Conservation (phyloP, 2,329 filamentous ascomycete species). For the Colletotrichum trifolii region DNA sequence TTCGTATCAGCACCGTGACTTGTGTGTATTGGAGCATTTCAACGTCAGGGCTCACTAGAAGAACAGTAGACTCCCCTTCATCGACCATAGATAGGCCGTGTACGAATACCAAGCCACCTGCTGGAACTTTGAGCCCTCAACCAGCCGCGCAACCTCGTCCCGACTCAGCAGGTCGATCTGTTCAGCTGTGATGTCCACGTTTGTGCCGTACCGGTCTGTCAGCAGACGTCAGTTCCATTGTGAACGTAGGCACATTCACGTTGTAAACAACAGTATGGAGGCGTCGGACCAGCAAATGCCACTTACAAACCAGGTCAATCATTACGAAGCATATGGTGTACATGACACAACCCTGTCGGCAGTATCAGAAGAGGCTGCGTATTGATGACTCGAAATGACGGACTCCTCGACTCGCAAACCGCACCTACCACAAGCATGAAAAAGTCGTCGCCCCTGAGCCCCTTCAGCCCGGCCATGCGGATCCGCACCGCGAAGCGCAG, state of each 20-base stretch:
- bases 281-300: neutral
- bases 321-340: slow-evolving; percentile 49
- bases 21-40: accelerated
- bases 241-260: too few species aligned
- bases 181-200: slow-evolving; percentile 19
- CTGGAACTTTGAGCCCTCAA: slow-evolving; percentile 49
- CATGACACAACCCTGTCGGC: slow-evolving; percentile 39
- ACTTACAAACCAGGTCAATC: slow-evolving; percentile 48
- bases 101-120: slow-evolving; percentile 54
- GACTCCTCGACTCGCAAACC: too few species aligned
- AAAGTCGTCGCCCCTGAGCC: slow-evolving; percentile 52
- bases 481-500: slow-evolving; percentile 49
- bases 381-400: neutral
- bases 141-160: slow-evolving; percentile 43
- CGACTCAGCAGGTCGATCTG: slow-evolving; percentile 39
- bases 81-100: slow-evolving; percentile 49
- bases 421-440: slow-evolving; percentile 45
- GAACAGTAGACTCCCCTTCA: slow-evolving; percentile 45
- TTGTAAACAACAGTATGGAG: too few species aligned
- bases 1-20: neutral
- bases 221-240: neutral
- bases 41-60: slow-evolving; percentile 37
- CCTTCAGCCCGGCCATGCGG: slow-evolving; percentile 49
- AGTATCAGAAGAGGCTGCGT: neutral
- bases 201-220: slow-evolving; percentile 21